Evolutionary conservation across 345 rosid genomes (phyloP).

Genomic region (Linum tenue): DNA sequence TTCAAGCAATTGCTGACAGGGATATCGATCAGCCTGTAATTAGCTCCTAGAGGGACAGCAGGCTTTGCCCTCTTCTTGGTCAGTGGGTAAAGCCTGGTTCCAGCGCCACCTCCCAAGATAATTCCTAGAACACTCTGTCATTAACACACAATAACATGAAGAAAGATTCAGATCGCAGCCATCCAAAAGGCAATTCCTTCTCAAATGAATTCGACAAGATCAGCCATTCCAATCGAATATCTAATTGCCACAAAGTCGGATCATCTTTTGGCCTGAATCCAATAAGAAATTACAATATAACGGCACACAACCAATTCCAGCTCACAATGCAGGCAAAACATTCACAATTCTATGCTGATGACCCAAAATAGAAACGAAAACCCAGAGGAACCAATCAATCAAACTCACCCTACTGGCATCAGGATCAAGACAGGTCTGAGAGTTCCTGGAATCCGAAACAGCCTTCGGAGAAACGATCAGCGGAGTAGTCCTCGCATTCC

Average conservation of each 20-base stretch:
- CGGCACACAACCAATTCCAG: too few species aligned
- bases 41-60: conserved; percentile 92
- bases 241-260: too few species aligned
- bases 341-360: too few species aligned
- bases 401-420: conserved; percentile 83
- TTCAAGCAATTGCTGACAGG: conserved; percentile 96
- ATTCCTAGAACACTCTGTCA: conserved; percentile 87
- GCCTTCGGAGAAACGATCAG: conserved; percentile 64
- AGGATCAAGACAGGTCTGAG: conserved; percentile 96
- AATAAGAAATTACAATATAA: too few species aligned
- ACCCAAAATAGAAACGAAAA: not conserved
- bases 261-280: too few species aligned
- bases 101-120: conserved; percentile 96
- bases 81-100: conserved; percentile 79
- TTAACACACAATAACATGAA: not conserved
- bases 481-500: conserved; percentile 27
- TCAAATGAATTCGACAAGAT: not conserved
- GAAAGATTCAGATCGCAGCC: conserved; percentile 4
- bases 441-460: conserved; percentile 76
- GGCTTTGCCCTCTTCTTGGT: conserved; percentile 98
- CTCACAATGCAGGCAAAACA: too few species aligned
- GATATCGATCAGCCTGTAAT: conserved; percentile 84
- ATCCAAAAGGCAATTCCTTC: not conserved
- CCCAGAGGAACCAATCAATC: not conserved
- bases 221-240: too few species aligned